Percentiles rank a stretch among this genome's conserved stretches.
These are phyloP conservation scores for Funneliformis mosseae DNA, from an alignment of 192 early-diverging fungal species.

Conservation along the genomic window DNA sequence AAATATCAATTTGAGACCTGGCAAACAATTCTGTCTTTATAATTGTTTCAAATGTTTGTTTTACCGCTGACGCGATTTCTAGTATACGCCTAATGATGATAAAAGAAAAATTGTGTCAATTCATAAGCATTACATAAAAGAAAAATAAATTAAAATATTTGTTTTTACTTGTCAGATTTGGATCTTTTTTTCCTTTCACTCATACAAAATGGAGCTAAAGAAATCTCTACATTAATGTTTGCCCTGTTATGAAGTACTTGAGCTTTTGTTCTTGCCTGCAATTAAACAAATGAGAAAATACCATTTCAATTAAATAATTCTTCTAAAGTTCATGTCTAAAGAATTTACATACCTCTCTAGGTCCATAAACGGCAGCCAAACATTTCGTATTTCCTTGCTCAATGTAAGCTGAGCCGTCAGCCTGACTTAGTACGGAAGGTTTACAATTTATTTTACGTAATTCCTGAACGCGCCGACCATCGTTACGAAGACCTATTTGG, in stretches of 20 bases:
- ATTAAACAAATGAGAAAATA: background rate
- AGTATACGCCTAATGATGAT: slow-evolving; percentile 64
- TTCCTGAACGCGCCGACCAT: slow-evolving; percentile 89
- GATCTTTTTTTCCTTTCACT: slow-evolving; percentile 82
- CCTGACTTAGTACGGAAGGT: slow-evolving; percentile 75
- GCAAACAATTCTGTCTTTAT: slow-evolving; percentile 75
- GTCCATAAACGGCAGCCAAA: slow-evolving; percentile 90
- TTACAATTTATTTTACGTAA: slow-evolving; percentile 81
- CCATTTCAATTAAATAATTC: background rate
- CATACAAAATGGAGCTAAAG: slow-evolving; percentile 87
- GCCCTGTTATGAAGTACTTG: slow-evolving; percentile 71
- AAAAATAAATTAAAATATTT: background rate
- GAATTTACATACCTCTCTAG: slow-evolving; percentile 64
- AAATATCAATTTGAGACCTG: slow-evolving; percentile 91
- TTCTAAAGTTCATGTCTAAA: background rate
- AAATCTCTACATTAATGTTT: slow-evolving; percentile 87
- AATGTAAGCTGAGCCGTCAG: slow-evolving; percentile 93
- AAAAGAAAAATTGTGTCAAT: background rate
- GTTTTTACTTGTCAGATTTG: slow-evolving; percentile 79
- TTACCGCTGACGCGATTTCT: slow-evolving; percentile 83
- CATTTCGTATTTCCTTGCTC: slow-evolving; percentile 97
- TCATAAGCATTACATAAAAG: slow-evolving; percentile 6
- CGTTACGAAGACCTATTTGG: slow-evolving; percentile 80
- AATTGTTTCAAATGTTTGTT: slow-evolving; percentile 91
- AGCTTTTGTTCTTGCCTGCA: slow-evolving; percentile 57